A percentile compares a stretch with the other conserved stretches of the same genome.
phyloP scores from a whole-genome alignment of 73 alveolate species.

The Symbiodinium pilosum region DNA sequence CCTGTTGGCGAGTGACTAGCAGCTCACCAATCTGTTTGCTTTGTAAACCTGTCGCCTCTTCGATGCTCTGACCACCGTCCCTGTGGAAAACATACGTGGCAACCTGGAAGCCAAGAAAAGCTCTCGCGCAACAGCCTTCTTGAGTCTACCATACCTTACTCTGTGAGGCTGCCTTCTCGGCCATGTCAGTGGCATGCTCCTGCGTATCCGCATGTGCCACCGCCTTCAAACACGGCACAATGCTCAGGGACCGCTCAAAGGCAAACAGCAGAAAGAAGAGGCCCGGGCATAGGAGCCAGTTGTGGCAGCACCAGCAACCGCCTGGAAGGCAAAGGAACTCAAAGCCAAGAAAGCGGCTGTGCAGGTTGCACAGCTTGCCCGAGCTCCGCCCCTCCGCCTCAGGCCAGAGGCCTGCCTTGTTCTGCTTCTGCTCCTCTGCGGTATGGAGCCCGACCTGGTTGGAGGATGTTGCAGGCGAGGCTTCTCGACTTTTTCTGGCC shows the following conservation, averaged over 20 bases:
- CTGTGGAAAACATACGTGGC: background rate
- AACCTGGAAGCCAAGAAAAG: background rate
- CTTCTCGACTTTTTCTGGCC: background rate
- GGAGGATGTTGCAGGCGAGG: no score
- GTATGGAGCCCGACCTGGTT: background rate
- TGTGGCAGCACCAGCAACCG: background rate
- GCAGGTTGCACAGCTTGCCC: no score
- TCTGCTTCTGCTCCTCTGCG: background rate
- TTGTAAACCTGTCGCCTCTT: no score
- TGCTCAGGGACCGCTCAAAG: background rate
- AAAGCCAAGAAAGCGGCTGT: no score
- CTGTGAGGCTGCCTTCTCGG: background rate
- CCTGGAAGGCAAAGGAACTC: background rate
- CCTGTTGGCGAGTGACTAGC: no score
- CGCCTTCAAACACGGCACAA: background rate
- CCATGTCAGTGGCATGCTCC: conserved; percentile 42
- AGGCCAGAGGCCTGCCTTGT: background rate
- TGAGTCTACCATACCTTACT: background rate
- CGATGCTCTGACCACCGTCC: background rate
- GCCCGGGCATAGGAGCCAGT: background rate
- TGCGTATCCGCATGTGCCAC: conserved; percentile 15
- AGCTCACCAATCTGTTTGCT: no score
- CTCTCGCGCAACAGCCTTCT: background rate
- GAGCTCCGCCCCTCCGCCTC: no score
- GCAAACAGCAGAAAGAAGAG: background rate